These are phyloP conservation scores for Labyrinthula sp. DNA, from an alignment of 352 stramenopile genomes.

Conservation along the genomic window DNA sequence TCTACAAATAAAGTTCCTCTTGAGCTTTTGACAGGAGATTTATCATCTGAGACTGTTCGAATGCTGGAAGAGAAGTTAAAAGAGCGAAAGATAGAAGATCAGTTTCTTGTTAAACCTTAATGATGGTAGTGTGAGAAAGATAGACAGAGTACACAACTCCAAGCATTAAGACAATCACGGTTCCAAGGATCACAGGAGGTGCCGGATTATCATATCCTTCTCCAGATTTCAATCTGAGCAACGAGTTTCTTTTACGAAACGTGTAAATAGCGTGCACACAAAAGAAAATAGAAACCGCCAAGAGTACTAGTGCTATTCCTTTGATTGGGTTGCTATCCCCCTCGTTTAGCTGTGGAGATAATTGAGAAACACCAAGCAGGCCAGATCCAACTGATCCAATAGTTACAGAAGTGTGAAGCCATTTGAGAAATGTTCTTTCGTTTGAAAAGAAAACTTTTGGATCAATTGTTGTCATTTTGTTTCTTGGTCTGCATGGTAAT, in stretches of 20 bases:
- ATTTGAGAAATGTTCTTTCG: constrained; percentile 32
- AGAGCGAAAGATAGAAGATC: too few species aligned
- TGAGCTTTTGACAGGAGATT: too few species aligned
- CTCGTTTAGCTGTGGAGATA: constrained; percentile 5
- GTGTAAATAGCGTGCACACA: constrained; percentile 20
- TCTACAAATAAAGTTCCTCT: too few species aligned
- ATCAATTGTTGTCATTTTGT: too few species aligned
- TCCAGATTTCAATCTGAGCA: constrained; percentile 15
- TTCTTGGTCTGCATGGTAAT: too few species aligned
- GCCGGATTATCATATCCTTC: constrained; percentile 13
- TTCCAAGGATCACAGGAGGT: constrained; percentile 8
- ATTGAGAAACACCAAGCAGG: constrained; percentile 37
- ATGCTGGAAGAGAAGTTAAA: too few species aligned
- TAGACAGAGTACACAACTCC: constrained; percentile 21
- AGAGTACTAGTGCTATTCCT: constrained; percentile 11
- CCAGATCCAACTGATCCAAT: constrained; percentile 46
- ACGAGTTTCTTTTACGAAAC: constrained; percentile 7
- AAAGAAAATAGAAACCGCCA: constrained; percentile 23
- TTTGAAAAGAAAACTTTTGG: constrained; percentile 31
- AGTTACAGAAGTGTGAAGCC: constrained; percentile 31
- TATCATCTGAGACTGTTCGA: too few species aligned
- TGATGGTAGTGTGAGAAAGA: too few species aligned
- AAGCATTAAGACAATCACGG: constrained; percentile 14
- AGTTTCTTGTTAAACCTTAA: too few species aligned
- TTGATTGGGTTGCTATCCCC: constrained; percentile 1